Conservation (phyloP, 495 filamentous ascomycete species). For the Hypoxylon trugodes region DNA sequence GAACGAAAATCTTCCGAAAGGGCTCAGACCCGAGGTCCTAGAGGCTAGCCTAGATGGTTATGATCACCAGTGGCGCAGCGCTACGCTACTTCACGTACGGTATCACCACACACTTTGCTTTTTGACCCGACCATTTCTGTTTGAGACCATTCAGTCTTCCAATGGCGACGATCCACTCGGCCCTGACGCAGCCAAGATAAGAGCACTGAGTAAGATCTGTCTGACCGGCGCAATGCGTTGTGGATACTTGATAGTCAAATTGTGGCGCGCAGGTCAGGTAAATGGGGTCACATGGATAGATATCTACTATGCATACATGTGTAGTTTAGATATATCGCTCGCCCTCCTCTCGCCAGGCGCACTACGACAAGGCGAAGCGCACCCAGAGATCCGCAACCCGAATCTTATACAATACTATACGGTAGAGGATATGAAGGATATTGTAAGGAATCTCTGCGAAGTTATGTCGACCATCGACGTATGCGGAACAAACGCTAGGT, state of each 20-base stretch:
- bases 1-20: slow-evolving; percentile 47
- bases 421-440: slow-evolving; percentile 23
- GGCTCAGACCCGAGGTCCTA: slow-evolving; percentile 36
- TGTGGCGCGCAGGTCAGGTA: slow-evolving; percentile 27
- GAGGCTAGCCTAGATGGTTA: slow-evolving; percentile 2
- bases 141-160: slow-evolving; percentile 26
- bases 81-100: slow-evolving; percentile 44
- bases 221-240: slow-evolving; percentile 35
- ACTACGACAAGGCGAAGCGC: slow-evolving; percentile 16
- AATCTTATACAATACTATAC: slow-evolving; percentile 13
- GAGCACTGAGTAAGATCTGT: slow-evolving; percentile 25
- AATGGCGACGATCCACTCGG: slow-evolving; percentile 2
- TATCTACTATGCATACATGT: slow-evolving; percentile 33
- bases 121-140: slow-evolving; percentile 44
- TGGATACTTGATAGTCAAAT: slow-evolving; percentile 8
- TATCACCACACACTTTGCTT: slow-evolving; percentile 45
- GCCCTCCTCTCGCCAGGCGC: slow-evolving; percentile 22
- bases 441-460: slow-evolving; percentile 22
- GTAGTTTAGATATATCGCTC: slow-evolving; percentile 31
- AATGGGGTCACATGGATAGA: slow-evolving; percentile 38
- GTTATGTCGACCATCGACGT: slow-evolving; percentile 36
- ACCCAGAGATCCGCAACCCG: slow-evolving; percentile 15
- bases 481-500: slow-evolving; percentile 35
- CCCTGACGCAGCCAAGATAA: slow-evolving; percentile 18
- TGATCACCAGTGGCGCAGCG: slow-evolving; percentile 41